Evolutionary conservation across 2,329 filamentous ascomycete genomes (phyloP), one percentile per base, ranked within the genome.

Genomic region (Diaporthe batatas): DNA sequence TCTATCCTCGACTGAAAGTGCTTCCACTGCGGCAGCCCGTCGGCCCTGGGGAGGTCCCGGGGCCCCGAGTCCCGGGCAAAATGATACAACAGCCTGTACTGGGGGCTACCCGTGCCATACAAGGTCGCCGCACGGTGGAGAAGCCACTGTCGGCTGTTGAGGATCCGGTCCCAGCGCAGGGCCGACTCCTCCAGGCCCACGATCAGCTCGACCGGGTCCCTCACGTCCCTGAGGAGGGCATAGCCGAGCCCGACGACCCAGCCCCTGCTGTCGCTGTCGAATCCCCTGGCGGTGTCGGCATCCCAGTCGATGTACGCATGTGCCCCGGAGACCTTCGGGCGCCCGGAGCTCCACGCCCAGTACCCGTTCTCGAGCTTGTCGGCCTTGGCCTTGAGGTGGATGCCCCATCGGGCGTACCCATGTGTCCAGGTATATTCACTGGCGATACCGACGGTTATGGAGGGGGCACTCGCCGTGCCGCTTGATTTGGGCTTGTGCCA

Each of bases 181-280:
- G 2, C 1, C 29, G 12, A 1, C 3, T 25, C 21, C 32, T 2
- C 2, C 2, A 4, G 14, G 11, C 7, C n/a, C 21, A 18, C 6
- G 7, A 23, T 25, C 8, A 1, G n/a, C 29, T 67, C 62, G 12
- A 23, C 47, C 14, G 62, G 62, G 14, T 67, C 62, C n/a, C 62
- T 53, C 29, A 67, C 44, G 23, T 67, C 62, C 23, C 62, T 53
- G 3, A 67, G 44, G 14, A 67, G 62, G 8, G 32, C 62, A 3
- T 25, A 18, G 2, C 3, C n/a, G 32, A 53, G 0, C 14, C 3
- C 3, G 1, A 3, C 8, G 10, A 49, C 0, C 32, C n/a, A 53
- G 0, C 1, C 6, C 11, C 12, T 0, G 7, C 12, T 7, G 2
- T 1, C 12, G 6, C 2, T 2, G 21, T 2, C 5, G n/a, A 53